Conservation (phyloP, 2,329 filamentous ascomycete genomes). For the Alternaria longipes region DNA sequence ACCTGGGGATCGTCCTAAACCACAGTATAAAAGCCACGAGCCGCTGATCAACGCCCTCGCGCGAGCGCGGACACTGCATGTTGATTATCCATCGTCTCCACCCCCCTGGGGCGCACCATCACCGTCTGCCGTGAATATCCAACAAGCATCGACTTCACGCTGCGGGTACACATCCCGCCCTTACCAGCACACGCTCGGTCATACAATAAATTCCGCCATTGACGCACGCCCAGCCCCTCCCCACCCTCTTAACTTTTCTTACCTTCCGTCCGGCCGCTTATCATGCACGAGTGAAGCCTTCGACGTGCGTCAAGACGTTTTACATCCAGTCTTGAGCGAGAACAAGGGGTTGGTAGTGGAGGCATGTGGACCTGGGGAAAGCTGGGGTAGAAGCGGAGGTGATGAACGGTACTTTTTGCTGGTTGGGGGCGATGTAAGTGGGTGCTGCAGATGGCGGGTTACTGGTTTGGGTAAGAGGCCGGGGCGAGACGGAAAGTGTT, state of each 20-base stretch:
- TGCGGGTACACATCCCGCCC: background rate
- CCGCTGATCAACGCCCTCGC: conserved; percentile 2
- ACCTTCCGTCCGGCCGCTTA: background rate
- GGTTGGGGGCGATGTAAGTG: background rate
- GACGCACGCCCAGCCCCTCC: conserved; percentile 12
- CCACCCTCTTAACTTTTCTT: background rate
- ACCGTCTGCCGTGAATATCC: conserved; percentile 1
- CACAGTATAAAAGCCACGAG: background rate
- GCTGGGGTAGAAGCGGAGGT: conserved; percentile 1
- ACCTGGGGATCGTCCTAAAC: background rate
- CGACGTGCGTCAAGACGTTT: conserved; percentile 11
- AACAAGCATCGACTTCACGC: background rate
- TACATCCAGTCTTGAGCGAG: background rate
- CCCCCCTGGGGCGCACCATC: background rate
- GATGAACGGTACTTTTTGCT: background rate
- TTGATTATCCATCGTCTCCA: conserved; percentile 2
- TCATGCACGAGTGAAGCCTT: conserved; percentile 2
- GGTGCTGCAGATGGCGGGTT: background rate
- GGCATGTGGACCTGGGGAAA: background rate
- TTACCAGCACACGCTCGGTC: background rate
- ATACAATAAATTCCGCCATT: conserved; percentile 8
- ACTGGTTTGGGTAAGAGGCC: background rate
- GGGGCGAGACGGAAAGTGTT: background rate
- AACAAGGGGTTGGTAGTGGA: background rate
- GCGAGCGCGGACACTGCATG: background rate